A percentile compares a stretch with the other conserved stretches of the same genome.
Evolutionary conservation across 148 eudicot species (phyloP).

Genomic region (Dianthus caryophyllus): DNA sequence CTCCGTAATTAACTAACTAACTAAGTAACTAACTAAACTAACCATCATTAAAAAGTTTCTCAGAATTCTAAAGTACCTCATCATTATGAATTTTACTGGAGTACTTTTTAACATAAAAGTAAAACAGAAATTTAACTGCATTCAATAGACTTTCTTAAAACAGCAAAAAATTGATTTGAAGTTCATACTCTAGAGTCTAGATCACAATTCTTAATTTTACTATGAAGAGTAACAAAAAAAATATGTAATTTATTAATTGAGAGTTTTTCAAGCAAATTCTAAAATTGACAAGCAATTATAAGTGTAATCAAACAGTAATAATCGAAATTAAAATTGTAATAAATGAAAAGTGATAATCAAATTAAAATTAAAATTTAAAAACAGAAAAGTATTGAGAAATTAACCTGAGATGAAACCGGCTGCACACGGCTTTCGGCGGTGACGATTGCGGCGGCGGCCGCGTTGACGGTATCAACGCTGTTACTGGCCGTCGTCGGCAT

Average conservation of each 20-base stretch:
- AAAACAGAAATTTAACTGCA: not conserved
- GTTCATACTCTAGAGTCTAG: not conserved
- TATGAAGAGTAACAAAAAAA: slow-evolving; percentile 3
- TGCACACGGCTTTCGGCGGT: slow-evolving; percentile 68
- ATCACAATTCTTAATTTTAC: slow-evolving; percentile 1
- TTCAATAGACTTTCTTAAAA: not conserved
- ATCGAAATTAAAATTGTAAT: no score
- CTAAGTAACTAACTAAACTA: no score
- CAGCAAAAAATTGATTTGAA: not conserved
- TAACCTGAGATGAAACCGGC: slow-evolving; percentile 52
- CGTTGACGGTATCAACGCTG: slow-evolving; percentile 69
- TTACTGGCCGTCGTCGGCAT: slow-evolving; percentile 33
- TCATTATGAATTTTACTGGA: slow-evolving; percentile 20
- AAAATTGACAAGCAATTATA: no score
- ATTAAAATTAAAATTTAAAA: not conserved
- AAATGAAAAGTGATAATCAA: no score
- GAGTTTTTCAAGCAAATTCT: no score
- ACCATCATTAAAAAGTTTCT: slow-evolving; percentile 19
- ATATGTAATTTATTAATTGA: not conserved
- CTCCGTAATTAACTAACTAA: slow-evolving; percentile 8
- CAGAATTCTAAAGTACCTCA: slow-evolving; percentile 14
- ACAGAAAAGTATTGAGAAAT: not conserved
- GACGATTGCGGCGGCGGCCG: slow-evolving; percentile 75
- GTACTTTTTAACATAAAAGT: not conserved
- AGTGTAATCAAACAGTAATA: no score